Percentiles rank a stretch among this genome's conserved stretches.
These are phyloP conservation scores for Aspergillus leporis DNA, from an alignment of 495 filamentous ascomycete species.

Conservation along the genomic window DNA sequence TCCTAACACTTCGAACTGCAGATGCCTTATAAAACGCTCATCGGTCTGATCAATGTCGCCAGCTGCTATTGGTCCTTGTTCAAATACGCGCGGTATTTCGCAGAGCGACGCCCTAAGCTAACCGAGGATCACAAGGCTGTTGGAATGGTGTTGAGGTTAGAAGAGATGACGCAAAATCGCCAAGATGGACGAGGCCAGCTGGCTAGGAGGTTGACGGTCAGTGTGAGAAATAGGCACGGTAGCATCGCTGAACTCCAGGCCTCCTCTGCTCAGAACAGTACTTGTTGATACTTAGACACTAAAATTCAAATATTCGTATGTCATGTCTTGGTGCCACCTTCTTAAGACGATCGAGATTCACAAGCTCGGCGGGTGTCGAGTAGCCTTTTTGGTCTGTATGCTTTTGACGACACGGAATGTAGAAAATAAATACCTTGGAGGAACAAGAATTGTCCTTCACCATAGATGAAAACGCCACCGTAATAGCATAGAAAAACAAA, in stretches of 20 bases:
- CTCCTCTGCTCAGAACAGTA: not conserved
- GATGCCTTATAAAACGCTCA: conserved; percentile 39
- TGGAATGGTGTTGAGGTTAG: conserved; percentile 31
- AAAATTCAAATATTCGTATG: not conserved
- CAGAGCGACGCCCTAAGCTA: conserved; percentile 42
- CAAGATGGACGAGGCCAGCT: not conserved
- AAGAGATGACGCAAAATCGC: not conserved
- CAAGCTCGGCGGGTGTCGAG: too few species aligned
- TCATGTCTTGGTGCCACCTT: not conserved
- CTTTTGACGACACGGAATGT: too few species aligned
- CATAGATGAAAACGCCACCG: too few species aligned
- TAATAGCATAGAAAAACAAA: too few species aligned
- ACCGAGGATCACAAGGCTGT: conserved; percentile 45
- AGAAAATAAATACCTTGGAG: too few species aligned
- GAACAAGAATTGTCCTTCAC: too few species aligned
- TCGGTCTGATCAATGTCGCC: conserved; percentile 41
- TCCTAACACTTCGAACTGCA: not conserved
- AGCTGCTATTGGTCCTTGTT: conserved; percentile 46
- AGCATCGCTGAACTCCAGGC: not conserved
- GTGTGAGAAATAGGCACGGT: not conserved
- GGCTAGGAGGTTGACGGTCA: conserved; percentile 2
- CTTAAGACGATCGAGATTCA: too few species aligned
- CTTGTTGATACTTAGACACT: not conserved
- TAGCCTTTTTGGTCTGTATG: too few species aligned
- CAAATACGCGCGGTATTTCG: conserved; percentile 47